phyloP scores from a whole-genome alignment of 495 filamentous ascomycete species.

The Aspergillus sparsus region DNA sequence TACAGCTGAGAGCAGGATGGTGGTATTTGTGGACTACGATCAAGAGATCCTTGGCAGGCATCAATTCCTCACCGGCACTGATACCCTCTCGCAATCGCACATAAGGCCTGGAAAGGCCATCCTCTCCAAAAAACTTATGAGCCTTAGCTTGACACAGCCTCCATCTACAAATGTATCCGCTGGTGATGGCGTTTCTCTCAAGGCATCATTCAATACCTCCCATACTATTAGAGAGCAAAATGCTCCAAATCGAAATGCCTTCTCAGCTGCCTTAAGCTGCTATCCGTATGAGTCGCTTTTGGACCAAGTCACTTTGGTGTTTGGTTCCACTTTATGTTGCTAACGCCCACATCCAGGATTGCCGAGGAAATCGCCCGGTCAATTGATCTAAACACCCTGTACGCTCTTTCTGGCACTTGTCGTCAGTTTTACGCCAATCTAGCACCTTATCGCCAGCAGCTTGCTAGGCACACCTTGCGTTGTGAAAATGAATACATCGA shows the following conservation, averaged over 20 bases:
- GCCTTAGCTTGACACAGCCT: conserved; percentile 16
- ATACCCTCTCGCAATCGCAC: conserved; percentile 22
- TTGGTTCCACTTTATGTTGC: conserved; percentile 24
- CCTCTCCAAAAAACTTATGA: conserved; percentile 32
- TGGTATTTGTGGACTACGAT: conserved; percentile 50
- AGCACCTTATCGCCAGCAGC: conserved; percentile 69
- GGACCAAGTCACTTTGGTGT: conserved; percentile 20
- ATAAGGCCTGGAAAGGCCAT: conserved; percentile 26
- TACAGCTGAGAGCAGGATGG: conserved; percentile 35
- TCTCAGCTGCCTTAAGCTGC: conserved; percentile 79
- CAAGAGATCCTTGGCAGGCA: conserved; percentile 35
- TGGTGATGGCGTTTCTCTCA: conserved; percentile 16
- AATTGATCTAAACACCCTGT: conserved; percentile 82
- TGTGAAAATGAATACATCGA: conserved; percentile 69
- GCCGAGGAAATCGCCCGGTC: conserved; percentile 69
- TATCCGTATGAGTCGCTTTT: conserved; percentile 71
- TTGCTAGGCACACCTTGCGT: conserved; percentile 71
- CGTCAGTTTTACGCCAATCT: conserved; percentile 75
- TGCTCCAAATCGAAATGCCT: conserved; percentile 66
- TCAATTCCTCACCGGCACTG: conserved; percentile 22
- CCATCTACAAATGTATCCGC: conserved; percentile 13
- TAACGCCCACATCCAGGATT: conserved; percentile 57
- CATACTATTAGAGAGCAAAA: conserved; percentile 35
- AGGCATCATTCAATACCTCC: conserved; percentile 13
- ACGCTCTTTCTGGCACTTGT: conserved; percentile 77